Conservation (phyloP, 2,329 filamentous ascomycete genomes). For the Alternaria atra region DNA sequence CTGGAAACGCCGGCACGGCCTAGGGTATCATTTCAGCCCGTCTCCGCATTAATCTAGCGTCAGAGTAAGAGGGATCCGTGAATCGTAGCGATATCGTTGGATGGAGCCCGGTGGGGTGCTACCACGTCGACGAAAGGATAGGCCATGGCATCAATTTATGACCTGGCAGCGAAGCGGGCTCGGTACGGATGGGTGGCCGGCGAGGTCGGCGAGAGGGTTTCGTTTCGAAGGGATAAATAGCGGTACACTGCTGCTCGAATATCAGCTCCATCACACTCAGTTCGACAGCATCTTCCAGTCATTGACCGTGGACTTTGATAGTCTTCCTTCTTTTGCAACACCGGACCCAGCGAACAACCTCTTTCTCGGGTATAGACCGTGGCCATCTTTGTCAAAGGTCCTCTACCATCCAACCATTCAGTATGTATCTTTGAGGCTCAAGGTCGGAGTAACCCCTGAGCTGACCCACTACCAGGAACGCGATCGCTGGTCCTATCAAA, state of each 20-base stretch:
- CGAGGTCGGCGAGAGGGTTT: conserved; percentile 34
- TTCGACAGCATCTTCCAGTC: conserved; percentile 40
- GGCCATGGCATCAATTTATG: conserved; percentile 49
- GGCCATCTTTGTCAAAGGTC: conserved; percentile 19
- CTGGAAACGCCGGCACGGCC: conserved; percentile 53
- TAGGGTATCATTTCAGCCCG: conserved; percentile 57
- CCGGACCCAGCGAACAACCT: conserved; percentile 32
- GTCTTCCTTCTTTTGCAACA: conserved; percentile 44
- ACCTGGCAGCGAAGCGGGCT: conserved; percentile 44
- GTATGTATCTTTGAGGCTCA: conserved; percentile 38
- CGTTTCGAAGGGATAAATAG: conserved; percentile 54
- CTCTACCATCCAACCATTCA: conserved; percentile 45
- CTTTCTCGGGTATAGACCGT: conserved; percentile 25
- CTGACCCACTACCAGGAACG: conserved; percentile 37
- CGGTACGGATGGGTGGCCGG: conserved; percentile 37
- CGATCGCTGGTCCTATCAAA: conserved; percentile 36
- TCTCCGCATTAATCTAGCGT: conserved; percentile 55
- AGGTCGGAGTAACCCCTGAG: conserved; percentile 38
- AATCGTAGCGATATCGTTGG: conserved; percentile 59
- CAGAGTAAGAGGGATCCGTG: conserved; percentile 53
- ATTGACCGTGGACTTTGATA: conserved; percentile 34
- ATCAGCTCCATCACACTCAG: conserved; percentile 41
- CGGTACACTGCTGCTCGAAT: conserved; percentile 36
- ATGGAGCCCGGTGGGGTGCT: conserved; percentile 51
- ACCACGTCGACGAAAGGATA: conserved; percentile 52